Evolutionary conservation across 2,329 filamentous ascomycete genomes (phyloP).

Genomic region (Botrytis cinerea): DNA sequence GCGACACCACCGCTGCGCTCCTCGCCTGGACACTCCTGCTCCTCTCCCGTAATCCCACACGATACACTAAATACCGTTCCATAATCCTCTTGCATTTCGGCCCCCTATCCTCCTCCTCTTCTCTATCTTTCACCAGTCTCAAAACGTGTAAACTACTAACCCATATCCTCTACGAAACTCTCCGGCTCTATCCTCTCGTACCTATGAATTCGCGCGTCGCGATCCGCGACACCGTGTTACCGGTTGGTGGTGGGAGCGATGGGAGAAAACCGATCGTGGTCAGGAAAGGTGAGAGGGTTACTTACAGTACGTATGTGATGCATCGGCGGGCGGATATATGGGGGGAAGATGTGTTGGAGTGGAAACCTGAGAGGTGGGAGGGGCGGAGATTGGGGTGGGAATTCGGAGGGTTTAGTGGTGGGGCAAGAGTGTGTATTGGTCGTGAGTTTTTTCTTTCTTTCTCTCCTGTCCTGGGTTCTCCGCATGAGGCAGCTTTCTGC

Average conservation of each 20-base stretch:
- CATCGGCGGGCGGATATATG: not conserved
- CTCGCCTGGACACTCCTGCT: constrained; percentile 32
- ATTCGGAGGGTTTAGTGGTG: constrained; percentile 73
- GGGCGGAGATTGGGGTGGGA: constrained; percentile 76
- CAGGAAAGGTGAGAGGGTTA: constrained; percentile 36
- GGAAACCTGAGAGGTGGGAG: constrained; percentile 72
- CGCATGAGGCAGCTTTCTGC: not conserved
- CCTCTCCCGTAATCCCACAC: not conserved
- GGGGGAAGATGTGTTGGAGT: constrained; percentile 47
- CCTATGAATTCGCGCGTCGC: constrained; percentile 35
- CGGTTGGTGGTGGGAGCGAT: constrained; percentile 41
- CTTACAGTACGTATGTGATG: constrained; percentile 38
- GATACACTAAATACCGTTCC: not conserved
- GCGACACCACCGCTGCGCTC: constrained; percentile 35
- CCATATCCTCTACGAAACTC: constrained; percentile 34
- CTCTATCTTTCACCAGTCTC: not conserved
- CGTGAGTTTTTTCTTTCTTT: constrained; percentile 37
- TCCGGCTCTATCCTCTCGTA: constrained; percentile 41
- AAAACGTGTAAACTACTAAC: constrained; percentile 36
- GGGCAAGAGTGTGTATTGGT: constrained; percentile 71
- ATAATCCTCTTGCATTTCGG: not conserved
- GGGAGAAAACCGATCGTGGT: constrained; percentile 39
- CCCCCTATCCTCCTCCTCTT: not conserved
- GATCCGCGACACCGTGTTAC: constrained; percentile 39
- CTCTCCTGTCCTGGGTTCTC: not conserved